These are phyloP conservation scores for Penicillium tannophilum DNA, from an alignment of 495 filamentous ascomycete species.

Conservation along the genomic window DNA sequence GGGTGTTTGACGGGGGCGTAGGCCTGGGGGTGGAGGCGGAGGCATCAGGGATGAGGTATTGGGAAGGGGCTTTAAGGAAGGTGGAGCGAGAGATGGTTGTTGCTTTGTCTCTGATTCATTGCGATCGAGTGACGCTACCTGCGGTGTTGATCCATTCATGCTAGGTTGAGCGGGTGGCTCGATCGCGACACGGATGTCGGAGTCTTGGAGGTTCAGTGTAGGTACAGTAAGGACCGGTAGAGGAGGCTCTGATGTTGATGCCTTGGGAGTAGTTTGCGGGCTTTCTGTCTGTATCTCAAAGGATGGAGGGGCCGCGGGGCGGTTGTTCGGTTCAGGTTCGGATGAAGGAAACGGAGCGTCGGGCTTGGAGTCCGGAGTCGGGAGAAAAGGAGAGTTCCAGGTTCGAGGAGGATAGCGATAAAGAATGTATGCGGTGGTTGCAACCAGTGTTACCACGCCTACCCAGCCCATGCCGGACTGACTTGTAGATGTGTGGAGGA, in stretches of 20 bases:
- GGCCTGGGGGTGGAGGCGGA: conserved; percentile 39
- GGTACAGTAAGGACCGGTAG: conserved; percentile 34
- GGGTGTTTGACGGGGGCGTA: conserved; percentile 30
- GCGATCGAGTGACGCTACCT: background rate
- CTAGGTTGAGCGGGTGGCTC: conserved; percentile 11
- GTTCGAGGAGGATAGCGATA: conserved; percentile 33
- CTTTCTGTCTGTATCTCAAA: conserved; percentile 30
- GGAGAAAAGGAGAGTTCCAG: conserved; percentile 18
- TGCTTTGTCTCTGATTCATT: conserved; percentile 8
- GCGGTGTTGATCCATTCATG: conserved; percentile 15
- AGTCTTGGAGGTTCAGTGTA: conserved; percentile 31
- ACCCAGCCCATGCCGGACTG: conserved; percentile 40
- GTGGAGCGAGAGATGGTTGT: background rate
- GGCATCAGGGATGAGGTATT: conserved; percentile 39
- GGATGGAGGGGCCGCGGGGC: conserved; percentile 8
- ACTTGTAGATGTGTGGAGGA: background rate
- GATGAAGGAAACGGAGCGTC: conserved; percentile 19
- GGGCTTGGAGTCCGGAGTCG: conserved; percentile 23
- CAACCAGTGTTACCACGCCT: conserved; percentile 36
- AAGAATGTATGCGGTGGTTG: conserved; percentile 33
- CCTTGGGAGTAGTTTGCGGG: conserved; percentile 53
- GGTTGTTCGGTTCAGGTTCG: conserved; percentile 13
- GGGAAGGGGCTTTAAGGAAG: conserved; percentile 14
- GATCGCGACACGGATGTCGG: conserved; percentile 5
- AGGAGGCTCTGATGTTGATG: conserved; percentile 33